Evolutionary conservation across 2,329 filamentous ascomycete species (phyloP), one percentile per base, ranked within the genome.

Genomic region (Scedosporium minutisporum): DNA sequence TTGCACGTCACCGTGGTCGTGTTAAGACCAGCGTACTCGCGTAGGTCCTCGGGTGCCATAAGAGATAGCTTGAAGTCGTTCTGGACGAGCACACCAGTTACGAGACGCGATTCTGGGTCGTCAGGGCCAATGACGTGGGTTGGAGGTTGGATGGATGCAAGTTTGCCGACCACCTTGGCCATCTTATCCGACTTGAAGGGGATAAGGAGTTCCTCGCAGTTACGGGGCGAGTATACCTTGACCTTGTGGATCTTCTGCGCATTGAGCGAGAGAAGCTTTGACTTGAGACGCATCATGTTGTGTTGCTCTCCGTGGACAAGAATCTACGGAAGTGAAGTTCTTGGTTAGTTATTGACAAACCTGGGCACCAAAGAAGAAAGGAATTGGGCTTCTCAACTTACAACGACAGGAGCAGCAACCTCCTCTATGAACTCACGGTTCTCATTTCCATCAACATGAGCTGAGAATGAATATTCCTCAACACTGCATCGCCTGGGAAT

Each of bases 341-440:
- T 16, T 42, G 25, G 27, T 38, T 57, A 41, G 16, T 42, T 16
- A 14, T 42, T 60, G 9, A 2, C 3, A 3, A 10, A 29, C n/a
- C 6, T 3, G 7, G 53, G 16, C 25, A 27, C 53, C 21, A 57
- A 23, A 23, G 14, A 3, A 46, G 25, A 63, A 4, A 44, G 25
- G 9, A 23, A 25, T 23, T 46, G 59, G 6, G 25, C 21, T 5
- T 3, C n/a, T 16, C 18, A 57, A 87, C 90, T 78, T 82, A 96
- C 91, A 69, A 99, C 93, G 25, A 97, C 93, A 16, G 93, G 92
- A 2, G 95, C 92, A 33, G 83, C 86, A 51, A 97, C 89, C 74
- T 97, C 91, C 70, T 97, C 93, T 64, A 99, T 97, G 70, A 99
- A 99, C 67, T 96, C 93, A 64, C 91, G 85, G 70, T 99, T 99